Evolutionary conservation across 306 rosid genomes (phyloP), one percentile per base, ranked within the genome.

Genomic region (Vicia sativa): DNA sequence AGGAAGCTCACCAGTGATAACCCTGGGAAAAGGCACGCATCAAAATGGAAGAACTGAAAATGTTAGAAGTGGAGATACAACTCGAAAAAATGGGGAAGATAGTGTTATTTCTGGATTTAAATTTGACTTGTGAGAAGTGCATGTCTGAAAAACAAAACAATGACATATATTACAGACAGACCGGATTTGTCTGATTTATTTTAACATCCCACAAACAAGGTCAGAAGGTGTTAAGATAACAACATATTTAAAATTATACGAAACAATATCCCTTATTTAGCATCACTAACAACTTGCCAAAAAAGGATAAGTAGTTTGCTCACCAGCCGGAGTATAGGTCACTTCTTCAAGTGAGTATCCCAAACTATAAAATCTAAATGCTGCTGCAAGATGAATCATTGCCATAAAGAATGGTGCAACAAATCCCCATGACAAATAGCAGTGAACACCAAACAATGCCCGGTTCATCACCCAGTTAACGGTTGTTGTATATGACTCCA

Each of bases 381-480:
- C 96, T 55, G 89, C 92, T 4, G 83, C 75, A 61, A 92, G 71
- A 80, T 92, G 96, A 78, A 87, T 28, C 75, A 66, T 4, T 73
- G 91, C 86, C 96, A 92, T 90, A 21, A 86, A 0, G 69, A 72
- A 92, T 14, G 98, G 98, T 70, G 89, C 81, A 39, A 87, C 92
- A 57, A 90, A 90, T 61, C 93, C 96, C 98, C 96, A 92, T 55
- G 98, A 92, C 70, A 88, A 77, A 77, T 87, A 92, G 86, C 91
- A 89, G 78, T 92, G 98, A 54, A 70, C 0, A 45, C 85, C 72
- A 82, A 90, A 87, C 70, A 92, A 82, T 72, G 96, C 93, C 48
- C 98, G 98, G 73, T 92, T 92, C 98, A 92, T 92, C 10, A 84
- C 56, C 96, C 96, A 80, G 75, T 92, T 92, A 75, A 92, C 86